phyloP scores from a whole-genome alignment of 192 early-diverging fungal species.

The Entomortierella chlamydospora region DNA sequence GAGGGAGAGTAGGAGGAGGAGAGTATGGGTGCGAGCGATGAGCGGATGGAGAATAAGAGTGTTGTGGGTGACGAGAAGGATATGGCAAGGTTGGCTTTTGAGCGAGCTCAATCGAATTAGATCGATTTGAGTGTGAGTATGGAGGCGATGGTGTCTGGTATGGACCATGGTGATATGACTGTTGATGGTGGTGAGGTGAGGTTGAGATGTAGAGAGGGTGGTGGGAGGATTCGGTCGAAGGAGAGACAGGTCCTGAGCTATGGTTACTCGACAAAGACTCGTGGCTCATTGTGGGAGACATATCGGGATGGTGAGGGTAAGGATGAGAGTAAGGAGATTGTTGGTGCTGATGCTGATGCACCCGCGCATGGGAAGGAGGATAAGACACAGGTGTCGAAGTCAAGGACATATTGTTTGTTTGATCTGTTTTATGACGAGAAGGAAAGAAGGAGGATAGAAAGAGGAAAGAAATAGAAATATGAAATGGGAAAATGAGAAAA shows the following conservation, averaged over 20 bases:
- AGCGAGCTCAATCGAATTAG: constrained; percentile 24
- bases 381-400: constrained; percentile 20
- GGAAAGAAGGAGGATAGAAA: not conserved
- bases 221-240: constrained; percentile 20
- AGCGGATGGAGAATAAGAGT: constrained; percentile 21
- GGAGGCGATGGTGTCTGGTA: constrained; percentile 46
- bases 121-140: constrained; percentile 24
- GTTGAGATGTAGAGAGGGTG: constrained; percentile 35
- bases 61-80: constrained; percentile 13
- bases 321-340: constrained; percentile 6
- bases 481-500: not conserved
- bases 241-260: constrained; percentile 2
- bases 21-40: constrained; percentile 39
- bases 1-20: constrained; percentile 28
- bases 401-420: constrained; percentile 9
- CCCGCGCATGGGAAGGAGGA: constrained; percentile 17
- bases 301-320: constrained; percentile 23
- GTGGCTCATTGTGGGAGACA: constrained; percentile 23
- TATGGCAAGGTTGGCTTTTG: constrained; percentile 37
- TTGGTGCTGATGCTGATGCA: constrained; percentile 22
- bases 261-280: constrained; percentile 14
- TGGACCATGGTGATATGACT: constrained; percentile 10
- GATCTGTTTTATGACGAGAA: no score
- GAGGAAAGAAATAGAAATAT: not conserved
- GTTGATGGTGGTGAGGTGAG: constrained; percentile 14